Evolutionary conservation across 148 eudicot species (phyloP).

Genomic region (Vaccinium corymbosum): DNA sequence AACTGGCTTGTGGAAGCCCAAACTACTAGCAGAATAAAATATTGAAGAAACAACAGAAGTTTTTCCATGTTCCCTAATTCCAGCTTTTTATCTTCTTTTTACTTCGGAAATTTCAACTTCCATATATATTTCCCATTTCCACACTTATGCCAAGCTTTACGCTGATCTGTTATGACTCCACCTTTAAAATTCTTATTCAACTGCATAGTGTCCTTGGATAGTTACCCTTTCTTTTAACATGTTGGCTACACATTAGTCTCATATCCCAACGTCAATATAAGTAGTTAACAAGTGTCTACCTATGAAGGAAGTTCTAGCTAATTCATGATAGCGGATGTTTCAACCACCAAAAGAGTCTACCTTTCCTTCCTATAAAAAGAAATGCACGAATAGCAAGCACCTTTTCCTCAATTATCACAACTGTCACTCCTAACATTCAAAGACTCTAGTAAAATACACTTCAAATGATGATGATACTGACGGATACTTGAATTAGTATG

Average conservation of each 20-base stretch:
- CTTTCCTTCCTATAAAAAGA: background rate
- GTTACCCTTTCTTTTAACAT: background rate
- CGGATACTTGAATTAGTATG: background rate
- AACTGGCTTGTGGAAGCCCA: background rate
- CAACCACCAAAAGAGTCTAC: background rate
- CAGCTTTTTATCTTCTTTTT: background rate
- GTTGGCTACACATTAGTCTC: background rate
- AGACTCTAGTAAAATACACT: background rate
- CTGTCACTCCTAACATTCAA: background rate
- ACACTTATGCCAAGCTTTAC: background rate
- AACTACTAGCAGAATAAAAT: background rate
- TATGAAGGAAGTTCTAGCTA: background rate
- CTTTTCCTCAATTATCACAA: background rate
- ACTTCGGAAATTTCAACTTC: background rate
- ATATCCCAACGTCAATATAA: background rate
- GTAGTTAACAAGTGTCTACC: background rate
- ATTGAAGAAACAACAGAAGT: background rate
- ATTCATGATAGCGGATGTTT: background rate
- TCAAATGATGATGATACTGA: background rate
- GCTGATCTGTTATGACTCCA: background rate
- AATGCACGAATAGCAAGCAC: constrained; percentile 7
- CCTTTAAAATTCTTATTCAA: background rate
- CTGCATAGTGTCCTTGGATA: background rate
- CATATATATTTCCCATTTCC: background rate
- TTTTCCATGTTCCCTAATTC: background rate